Evolutionary conservation across 495 filamentous ascomycete genomes (phyloP), one percentile per base, ranked within the genome.

Genomic region (Trichoderma asperelloides): DNA sequence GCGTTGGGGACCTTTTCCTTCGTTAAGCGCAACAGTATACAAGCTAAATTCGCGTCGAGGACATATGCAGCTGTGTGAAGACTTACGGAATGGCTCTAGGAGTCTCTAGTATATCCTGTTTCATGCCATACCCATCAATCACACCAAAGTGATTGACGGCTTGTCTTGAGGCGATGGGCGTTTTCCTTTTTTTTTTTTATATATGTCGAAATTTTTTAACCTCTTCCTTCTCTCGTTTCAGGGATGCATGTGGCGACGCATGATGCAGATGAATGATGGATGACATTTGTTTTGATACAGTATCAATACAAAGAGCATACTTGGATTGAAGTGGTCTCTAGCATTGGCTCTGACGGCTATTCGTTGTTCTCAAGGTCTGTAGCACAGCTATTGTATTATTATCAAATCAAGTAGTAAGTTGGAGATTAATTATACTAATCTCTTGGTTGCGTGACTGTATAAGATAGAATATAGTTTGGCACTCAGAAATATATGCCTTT

Each of bases 1-100:
- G 82, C 33, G 75, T 69, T 37, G 81, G 79, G n/a, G 84, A 86
- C 70, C 73, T 86, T 74, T 85, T 85, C 74, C 77, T 86, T 64
- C 82, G 77, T 74, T 86, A 83, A 75, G 64, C 43, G 40, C 16
- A 33, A 51, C 47, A 21, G 30, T 64, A 28, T 30, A 33, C 25
- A 70, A 60, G 55, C 12, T 60, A 16, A 33, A 11, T 11, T 60
- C 25, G 55, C 30, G 27, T 60, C 55, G 55, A 16, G 8, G 55
- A 60, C n/a, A 30, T 16, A 25, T 25, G 27, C 25, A 18, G 55
- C 27, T 12, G n/a, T 60, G 55, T 30, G 13, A 15, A 28, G 55
- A 30, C 55, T 60, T 28, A 21, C 12, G 16, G 25, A 30, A 28
- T 27, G 55, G 55, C 55, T 60, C 55, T 30, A 16, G 55, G 55